Conservation (phyloP, 441 rosid species). For the Gossypium gossypioides region DNA sequence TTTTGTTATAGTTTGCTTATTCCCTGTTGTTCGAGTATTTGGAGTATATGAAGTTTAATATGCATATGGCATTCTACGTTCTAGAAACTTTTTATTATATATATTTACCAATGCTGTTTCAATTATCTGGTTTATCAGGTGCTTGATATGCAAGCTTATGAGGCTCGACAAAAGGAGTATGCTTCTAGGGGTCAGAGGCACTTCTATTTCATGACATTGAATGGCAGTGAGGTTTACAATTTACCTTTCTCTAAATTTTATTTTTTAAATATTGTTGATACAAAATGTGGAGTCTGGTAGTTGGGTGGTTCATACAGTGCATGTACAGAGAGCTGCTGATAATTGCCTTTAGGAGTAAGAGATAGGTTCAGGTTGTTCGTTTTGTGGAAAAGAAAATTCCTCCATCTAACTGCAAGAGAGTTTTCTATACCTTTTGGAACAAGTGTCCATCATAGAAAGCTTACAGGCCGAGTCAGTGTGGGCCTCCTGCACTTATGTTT, state of each 20-base stretch:
- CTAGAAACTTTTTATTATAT: not conserved
- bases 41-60: not conserved
- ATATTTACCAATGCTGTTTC: slow-evolving; percentile 1
- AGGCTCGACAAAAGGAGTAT: slow-evolving; percentile 76
- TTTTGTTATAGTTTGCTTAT: not conserved
- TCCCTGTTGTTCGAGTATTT: not conserved
- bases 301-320: no score
- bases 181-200: slow-evolving; percentile 89
- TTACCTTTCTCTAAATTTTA: not conserved
- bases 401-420: no score
- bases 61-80: not conserved
- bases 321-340: no score
- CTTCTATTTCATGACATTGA: slow-evolving; percentile 97
- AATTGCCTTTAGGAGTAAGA: no score
- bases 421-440: no score
- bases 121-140: slow-evolving; percentile 45
- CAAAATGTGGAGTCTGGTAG: no score
- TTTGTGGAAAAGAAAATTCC: no score
- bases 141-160: slow-evolving; percentile 82
- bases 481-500: no score
- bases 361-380: no score
- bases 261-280: not conserved
- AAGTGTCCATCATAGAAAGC: no score
- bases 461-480: no score
- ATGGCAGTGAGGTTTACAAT: slow-evolving; percentile 75